phyloP scores from a whole-genome alignment of 257 asterid genomes.

The Capsicum rhomboideum region DNA sequence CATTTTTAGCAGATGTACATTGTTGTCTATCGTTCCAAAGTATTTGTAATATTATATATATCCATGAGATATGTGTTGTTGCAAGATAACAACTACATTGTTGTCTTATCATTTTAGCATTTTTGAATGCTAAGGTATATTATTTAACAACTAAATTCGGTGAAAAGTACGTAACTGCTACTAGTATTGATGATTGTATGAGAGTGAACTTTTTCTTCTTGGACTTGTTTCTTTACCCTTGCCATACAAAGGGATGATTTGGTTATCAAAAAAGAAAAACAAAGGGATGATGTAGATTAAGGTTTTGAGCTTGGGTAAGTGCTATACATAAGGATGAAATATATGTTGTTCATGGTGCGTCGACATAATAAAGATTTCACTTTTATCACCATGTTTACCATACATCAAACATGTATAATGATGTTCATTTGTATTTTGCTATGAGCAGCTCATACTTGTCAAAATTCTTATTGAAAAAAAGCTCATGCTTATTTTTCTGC shows the following conservation, averaged over 20 bases:
- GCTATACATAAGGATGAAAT: neutral
- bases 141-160: neutral
- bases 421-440: neutral
- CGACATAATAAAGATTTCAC: neutral
- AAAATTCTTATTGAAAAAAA: neutral
- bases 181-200: too few relatives aligned
- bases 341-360: neutral
- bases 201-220: neutral
- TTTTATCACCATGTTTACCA: neutral
- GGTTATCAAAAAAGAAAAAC: too few relatives aligned
- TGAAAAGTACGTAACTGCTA: too few relatives aligned
- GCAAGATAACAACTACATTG: neutral
- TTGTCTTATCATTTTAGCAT: too few relatives aligned
- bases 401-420: neutral
- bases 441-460: neutral
- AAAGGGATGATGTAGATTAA: neutral
- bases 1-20: conserved; percentile 4
- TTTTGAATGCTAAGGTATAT: neutral
- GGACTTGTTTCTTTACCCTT: neutral
- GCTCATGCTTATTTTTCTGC: conserved; percentile 5
- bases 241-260: too few relatives aligned
- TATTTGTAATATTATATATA: neutral
- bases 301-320: neutral
- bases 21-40: neutral
- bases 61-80: neutral